A percentile compares a stretch with the other conserved stretches of the same genome.
These are phyloP conservation scores for Xylaria flabelliformis DNA, from an alignment of 495 filamentous ascomycete species.

Conservation along the genomic window DNA sequence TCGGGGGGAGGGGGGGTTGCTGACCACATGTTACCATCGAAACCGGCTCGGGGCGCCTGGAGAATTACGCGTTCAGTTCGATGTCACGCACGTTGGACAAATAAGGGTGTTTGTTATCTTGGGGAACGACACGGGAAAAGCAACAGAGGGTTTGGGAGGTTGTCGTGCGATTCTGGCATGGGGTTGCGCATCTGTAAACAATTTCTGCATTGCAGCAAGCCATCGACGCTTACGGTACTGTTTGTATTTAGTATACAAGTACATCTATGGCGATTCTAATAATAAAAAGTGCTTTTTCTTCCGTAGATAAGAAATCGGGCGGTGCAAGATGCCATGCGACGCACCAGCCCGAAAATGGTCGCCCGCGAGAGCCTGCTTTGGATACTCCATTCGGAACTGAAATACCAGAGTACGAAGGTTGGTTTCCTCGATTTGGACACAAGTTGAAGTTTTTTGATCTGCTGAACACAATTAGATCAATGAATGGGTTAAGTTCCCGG, in stretches of 20 bases:
- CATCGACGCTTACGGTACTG: constrained; percentile 14
- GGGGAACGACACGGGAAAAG: constrained; percentile 5
- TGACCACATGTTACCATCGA: constrained; percentile 6
- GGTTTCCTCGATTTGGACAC: neutral
- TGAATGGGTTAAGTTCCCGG: neutral
- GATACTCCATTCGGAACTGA: neutral
- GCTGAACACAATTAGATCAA: neutral
- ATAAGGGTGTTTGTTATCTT: constrained; percentile 2
- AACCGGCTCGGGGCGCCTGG: neutral
- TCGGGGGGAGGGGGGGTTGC: neutral
- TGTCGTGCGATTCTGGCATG: neutral
- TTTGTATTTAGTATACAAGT: neutral
- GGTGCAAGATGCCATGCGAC: constrained; percentile 3
- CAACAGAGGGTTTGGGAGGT: neutral
- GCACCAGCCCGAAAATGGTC: neutral
- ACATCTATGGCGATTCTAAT: constrained; percentile 15
- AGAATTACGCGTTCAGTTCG: constrained; percentile 19
- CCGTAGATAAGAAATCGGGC: neutral
- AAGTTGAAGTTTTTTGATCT: neutral
- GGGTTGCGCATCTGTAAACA: constrained; percentile 10
- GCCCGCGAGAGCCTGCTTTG: neutral
- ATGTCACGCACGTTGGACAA: constrained; percentile 12
- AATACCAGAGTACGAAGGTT: neutral
- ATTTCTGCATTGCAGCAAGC: constrained; percentile 18
- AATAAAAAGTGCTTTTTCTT: constrained; percentile 22